Evolutionary conservation across 192 early-diverging fungal species (phyloP).

Genomic region (Entrophospora sp.): DNA sequence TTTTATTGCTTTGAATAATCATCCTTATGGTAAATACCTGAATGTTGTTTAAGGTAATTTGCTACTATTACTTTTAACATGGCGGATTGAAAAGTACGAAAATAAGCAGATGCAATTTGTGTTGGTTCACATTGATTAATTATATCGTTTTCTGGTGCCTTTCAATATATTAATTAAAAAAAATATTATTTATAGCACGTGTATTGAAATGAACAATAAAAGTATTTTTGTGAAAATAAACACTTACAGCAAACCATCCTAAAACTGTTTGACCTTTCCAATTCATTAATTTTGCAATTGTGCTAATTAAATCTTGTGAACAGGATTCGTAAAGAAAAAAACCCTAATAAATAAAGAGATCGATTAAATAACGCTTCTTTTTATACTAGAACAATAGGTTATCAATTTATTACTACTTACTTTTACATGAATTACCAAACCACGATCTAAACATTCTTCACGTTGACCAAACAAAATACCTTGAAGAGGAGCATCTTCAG

Average conservation of each 20-base stretch:
- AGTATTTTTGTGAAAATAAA: not conserved
- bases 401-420: not conserved
- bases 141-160: conserved; percentile 10
- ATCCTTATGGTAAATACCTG: not conserved
- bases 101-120: conserved; percentile 22
- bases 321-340: conserved; percentile 18
- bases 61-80: conserved; percentile 20
- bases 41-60: conserved; percentile 16
- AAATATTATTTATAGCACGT: not conserved
- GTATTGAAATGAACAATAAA: not conserved
- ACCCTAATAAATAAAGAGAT: conserved; percentile 1
- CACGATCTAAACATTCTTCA: conserved; percentile 18
- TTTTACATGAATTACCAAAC: conserved; percentile 18
- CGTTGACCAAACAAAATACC: conserved; percentile 20
- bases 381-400: not conserved
- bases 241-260: conserved; percentile 22
- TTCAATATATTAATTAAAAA: no score
- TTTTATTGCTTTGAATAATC: no score
- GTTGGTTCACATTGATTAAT: not conserved
- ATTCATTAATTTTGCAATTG: conserved; percentile 20
- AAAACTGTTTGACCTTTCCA: conserved; percentile 22
- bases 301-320: conserved; percentile 11
- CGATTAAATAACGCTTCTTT: not conserved
- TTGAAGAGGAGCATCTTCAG: conserved; percentile 8
- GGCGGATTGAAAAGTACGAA: conserved; percentile 11